A percentile compares a stretch with the other conserved stretches of the same genome.
These are phyloP conservation scores for Solanum piurae DNA, from an alignment of 257 asterid species.

Conservation along the genomic window DNA sequence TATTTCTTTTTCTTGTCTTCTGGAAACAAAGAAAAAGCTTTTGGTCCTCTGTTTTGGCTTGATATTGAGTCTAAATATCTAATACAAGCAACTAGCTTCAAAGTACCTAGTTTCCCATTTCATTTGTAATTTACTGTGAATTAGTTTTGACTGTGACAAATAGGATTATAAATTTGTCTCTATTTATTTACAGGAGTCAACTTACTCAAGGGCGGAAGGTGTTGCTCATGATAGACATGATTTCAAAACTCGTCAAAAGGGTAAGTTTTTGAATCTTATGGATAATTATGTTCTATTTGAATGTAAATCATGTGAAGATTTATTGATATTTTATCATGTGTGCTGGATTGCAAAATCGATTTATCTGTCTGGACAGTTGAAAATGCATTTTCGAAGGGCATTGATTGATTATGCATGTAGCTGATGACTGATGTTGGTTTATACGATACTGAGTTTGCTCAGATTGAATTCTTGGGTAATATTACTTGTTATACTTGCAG, in stretches of 20 bases:
- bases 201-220: conserved; percentile 94
- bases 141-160: neutral
- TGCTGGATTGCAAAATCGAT: neutral
- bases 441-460: neutral
- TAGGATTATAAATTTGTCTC: neutral
- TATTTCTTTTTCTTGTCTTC: neutral
- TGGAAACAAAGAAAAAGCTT: neutral
- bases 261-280: conserved; percentile 24
- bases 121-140: neutral
- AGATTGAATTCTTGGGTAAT: neutral
- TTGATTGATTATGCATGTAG: neutral
- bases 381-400: neutral
- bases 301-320: neutral
- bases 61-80: neutral
- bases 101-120: neutral
- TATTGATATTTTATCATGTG: neutral
- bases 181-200: conserved; percentile 50
- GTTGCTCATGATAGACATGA: conserved; percentile 79
- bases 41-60: neutral
- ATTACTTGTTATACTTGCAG: conserved; percentile 32
- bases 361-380: neutral
- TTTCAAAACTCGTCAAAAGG: conserved; percentile 64
- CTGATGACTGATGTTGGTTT: neutral
- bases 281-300: neutral
- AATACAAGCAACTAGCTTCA: neutral